Evolutionary conservation across 75 land plant species (phyloP).

Genomic region (Azolla pinnata): DNA sequence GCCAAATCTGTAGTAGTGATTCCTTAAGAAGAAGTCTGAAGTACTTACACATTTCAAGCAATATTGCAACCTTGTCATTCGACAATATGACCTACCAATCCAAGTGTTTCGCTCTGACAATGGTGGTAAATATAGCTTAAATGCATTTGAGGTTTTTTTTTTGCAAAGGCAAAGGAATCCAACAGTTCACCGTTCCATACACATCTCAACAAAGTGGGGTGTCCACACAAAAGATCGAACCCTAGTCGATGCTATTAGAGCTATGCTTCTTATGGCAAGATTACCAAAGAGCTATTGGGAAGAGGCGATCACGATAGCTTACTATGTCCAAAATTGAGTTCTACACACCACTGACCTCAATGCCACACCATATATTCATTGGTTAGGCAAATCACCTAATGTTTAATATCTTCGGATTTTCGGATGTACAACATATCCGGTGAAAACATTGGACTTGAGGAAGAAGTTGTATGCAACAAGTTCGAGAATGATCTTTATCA

Average conservation of each 20-base stretch:
- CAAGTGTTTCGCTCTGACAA: constrained; percentile 13
- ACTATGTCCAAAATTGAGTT: constrained; percentile 18
- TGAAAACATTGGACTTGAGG: neutral
- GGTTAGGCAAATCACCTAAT: neutral
- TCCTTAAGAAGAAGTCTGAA: constrained; percentile 21
- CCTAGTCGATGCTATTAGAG: constrained; percentile 13
- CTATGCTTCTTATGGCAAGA: constrained; percentile 17
- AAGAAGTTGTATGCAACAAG: neutral
- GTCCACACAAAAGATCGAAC: constrained; percentile 21
- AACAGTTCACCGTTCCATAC: constrained; percentile 14
- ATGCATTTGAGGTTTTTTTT: constrained; percentile 13
- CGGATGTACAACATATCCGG: constrained; percentile 12
- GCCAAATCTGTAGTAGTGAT: too few species aligned
- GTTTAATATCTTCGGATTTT: constrained; percentile 12
- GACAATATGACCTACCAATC: constrained; percentile 5
- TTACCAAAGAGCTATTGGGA: constrained; percentile 23
- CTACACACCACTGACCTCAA: constrained; percentile 11
- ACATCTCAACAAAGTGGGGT: constrained; percentile 41
- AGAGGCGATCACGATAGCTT: constrained; percentile 24
- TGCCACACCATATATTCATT: constrained; percentile 8
- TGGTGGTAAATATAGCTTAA: constrained; percentile 27
- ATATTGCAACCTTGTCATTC: constrained; percentile 7
- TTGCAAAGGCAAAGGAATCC: constrained; percentile 3
- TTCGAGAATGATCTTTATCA: neutral
- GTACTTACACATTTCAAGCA: constrained; percentile 7